Evolutionary conservation across 441 rosid species (phyloP).

Genomic region (Pelargonium australe): DNA sequence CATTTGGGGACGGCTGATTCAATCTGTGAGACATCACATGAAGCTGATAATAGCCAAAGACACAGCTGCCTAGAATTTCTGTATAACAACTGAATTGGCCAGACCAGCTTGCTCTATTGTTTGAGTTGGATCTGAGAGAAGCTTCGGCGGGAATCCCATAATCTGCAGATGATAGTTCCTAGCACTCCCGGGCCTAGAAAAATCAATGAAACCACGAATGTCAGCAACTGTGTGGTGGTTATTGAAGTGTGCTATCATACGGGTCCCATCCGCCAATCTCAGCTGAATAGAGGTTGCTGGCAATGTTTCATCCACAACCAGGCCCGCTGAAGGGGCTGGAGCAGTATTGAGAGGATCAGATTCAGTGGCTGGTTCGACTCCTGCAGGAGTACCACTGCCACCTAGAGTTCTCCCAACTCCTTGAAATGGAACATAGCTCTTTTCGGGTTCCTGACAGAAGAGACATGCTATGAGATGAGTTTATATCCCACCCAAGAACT

Average conservation of each 20-base stretch:
- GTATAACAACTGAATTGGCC: not conserved
- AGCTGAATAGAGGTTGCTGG: constrained; percentile 87
- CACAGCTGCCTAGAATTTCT: not conserved
- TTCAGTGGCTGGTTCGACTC: constrained; percentile 27
- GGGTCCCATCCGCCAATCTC: constrained; percentile 77
- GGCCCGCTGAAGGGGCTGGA: constrained; percentile 29
- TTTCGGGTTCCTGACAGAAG: constrained; percentile 59
- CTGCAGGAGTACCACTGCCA: constrained; percentile 40
- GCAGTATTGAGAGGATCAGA: constrained; percentile 31
- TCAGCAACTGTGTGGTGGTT: constrained; percentile 58
- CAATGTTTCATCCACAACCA: constrained; percentile 48
- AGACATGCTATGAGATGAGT: not conserved
- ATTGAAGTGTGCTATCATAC: constrained; percentile 64
- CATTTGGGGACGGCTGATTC: no score
- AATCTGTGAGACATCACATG: no score
- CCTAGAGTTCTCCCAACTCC: constrained; percentile 88
- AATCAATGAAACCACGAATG: constrained; percentile 55
- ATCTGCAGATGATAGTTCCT: not conserved
- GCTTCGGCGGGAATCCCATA: not conserved
- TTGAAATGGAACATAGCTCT: constrained; percentile 54
- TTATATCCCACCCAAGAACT: constrained; percentile 2
- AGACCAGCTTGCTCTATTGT: not conserved
- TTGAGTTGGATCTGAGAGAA: not conserved
- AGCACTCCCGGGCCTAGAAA: constrained; percentile 58
- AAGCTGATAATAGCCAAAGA: not conserved